These are phyloP conservation scores for Graphiopsis chlorocephala DNA, from an alignment of 2,329 filamentous ascomycete species.

Conservation along the genomic window DNA sequence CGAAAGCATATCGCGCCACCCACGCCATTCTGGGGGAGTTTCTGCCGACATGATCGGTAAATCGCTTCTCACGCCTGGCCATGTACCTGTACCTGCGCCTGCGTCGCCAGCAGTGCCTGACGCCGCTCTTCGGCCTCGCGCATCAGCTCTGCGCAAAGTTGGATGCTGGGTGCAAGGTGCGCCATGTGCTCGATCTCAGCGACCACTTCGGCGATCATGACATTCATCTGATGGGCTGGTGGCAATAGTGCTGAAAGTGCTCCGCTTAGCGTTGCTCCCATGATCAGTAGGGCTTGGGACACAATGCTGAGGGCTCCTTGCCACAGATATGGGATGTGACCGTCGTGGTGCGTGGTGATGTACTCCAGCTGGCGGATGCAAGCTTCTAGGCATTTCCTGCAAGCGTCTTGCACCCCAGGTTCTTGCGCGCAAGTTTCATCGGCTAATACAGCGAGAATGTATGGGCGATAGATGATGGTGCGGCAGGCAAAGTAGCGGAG, in stretches of 20 bases:
- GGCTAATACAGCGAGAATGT: conserved; percentile 75
- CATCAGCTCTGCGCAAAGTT: conserved; percentile 74
- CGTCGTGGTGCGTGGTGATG: conserved; percentile 74
- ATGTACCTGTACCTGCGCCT: conserved; percentile 10
- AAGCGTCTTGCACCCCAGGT: conserved; percentile 70
- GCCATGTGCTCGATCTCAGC: conserved; percentile 72
- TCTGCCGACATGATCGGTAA: conserved; percentile 2
- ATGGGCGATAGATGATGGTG: conserved; percentile 82
- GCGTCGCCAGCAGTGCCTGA: conserved; percentile 50
- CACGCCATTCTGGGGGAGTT: not conserved
- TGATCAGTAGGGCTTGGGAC: conserved; percentile 75
- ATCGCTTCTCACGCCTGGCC: not conserved
- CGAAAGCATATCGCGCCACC: conserved; percentile 5
- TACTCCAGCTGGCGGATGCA: conserved; percentile 77
- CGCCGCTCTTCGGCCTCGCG: conserved; percentile 71
- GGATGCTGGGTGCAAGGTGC: conserved; percentile 71
- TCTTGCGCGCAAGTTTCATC: conserved; percentile 72
- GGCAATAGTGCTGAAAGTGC: conserved; percentile 66
- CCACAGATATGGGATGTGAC: conserved; percentile 83
- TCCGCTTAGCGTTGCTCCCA: conserved; percentile 80
- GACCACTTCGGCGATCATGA: conserved; percentile 75
- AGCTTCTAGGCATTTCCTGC: conserved; percentile 77
- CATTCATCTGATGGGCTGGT: conserved; percentile 59
- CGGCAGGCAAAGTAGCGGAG: conserved; percentile 81
- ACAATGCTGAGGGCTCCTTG: conserved; percentile 81